Evolutionary conservation across 129 eudicot species (phyloP).

Genomic region (Solidago caesia): DNA sequence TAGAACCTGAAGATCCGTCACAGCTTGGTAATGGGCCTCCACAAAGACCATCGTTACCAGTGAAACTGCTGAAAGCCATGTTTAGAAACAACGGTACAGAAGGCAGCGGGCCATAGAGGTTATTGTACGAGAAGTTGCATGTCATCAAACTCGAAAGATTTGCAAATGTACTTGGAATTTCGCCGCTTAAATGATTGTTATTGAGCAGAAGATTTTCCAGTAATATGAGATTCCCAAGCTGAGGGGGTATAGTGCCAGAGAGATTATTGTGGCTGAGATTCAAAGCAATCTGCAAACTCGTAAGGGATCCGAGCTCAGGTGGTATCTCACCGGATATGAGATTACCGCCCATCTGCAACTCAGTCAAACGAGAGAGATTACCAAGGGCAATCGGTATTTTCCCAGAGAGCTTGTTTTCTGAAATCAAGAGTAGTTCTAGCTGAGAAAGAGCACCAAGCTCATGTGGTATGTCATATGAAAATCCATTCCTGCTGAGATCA

Average conservation of each 20-base stretch:
- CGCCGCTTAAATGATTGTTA: slow-evolving; percentile 72
- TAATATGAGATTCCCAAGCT: slow-evolving; percentile 77
- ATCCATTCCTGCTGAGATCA: slow-evolving; percentile 77
- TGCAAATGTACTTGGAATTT: slow-evolving; percentile 76
- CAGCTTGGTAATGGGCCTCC: slow-evolving; percentile 77
- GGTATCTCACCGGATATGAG: slow-evolving; percentile 75
- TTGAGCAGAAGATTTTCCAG: slow-evolving; percentile 69
- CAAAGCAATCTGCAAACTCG: slow-evolving; percentile 78
- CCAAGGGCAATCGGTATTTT: slow-evolving; percentile 68
- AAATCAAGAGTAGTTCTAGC: slow-evolving; percentile 73
- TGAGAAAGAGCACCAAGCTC: slow-evolving; percentile 70
- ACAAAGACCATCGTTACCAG: slow-evolving; percentile 80
- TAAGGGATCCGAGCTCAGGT: slow-evolving; percentile 66
- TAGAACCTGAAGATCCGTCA: slow-evolving; percentile 22
- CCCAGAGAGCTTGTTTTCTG: slow-evolving; percentile 80
- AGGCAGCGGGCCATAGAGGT: slow-evolving; percentile 77
- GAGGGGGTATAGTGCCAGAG: slow-evolving; percentile 71
- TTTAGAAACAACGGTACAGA: slow-evolving; percentile 57
- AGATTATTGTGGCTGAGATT: slow-evolving; percentile 80
- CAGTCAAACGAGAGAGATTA: slow-evolving; percentile 72
- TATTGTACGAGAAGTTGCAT: slow-evolving; percentile 78
- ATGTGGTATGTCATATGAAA: slow-evolving; percentile 52
- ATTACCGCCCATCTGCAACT: slow-evolving; percentile 94
- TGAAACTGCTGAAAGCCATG: slow-evolving; percentile 71
- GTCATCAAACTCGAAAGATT: slow-evolving; percentile 75